phyloP scores from a whole-genome alignment of 2,329 filamentous ascomycete species.

The Keithomyces neogunnii region DNA sequence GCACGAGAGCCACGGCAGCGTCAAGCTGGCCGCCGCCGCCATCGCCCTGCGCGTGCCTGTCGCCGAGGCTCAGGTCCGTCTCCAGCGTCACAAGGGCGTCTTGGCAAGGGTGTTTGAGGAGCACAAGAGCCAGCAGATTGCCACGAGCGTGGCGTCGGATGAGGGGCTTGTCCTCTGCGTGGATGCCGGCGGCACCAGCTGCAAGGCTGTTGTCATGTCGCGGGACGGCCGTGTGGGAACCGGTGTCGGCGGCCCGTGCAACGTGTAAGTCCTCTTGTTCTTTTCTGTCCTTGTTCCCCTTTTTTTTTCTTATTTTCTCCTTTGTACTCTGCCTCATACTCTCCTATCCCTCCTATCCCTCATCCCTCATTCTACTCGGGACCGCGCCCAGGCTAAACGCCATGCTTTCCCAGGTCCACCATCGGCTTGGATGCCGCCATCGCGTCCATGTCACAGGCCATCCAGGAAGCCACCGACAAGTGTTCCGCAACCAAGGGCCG shows the following conservation, averaged over 20 bases:
- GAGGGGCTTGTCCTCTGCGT: conserved; percentile 23
- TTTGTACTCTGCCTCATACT: no score
- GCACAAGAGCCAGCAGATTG: neutral
- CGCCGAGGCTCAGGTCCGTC: conserved; percentile 13
- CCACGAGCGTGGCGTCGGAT: neutral
- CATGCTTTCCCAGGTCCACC: conserved; percentile 10
- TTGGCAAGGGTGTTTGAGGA: conserved; percentile 11
- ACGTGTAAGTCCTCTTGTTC: conserved; percentile 22
- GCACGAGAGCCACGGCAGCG: conserved; percentile 8
- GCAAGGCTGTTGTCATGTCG: conserved; percentile 26
- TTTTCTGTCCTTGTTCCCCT: no score
- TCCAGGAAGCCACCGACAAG: conserved; percentile 13
- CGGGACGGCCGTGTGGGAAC: conserved; percentile 14
- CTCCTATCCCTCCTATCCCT: no score
- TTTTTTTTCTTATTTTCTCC: no score
- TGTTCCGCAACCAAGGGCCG: conserved; percentile 5
- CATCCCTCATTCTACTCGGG: no score
- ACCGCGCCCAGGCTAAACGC: no score
- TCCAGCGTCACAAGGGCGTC: conserved; percentile 9
- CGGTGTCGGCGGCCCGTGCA: conserved; percentile 22
- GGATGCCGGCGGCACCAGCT: conserved; percentile 33
- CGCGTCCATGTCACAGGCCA: conserved; percentile 16
- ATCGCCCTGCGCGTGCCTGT: conserved; percentile 2
- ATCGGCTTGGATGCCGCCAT: conserved; percentile 19
- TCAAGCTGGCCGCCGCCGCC: conserved; percentile 5